These are phyloP conservation scores for Penicillium salamii DNA, from an alignment of 495 filamentous ascomycete genomes.

Conservation along the genomic window DNA sequence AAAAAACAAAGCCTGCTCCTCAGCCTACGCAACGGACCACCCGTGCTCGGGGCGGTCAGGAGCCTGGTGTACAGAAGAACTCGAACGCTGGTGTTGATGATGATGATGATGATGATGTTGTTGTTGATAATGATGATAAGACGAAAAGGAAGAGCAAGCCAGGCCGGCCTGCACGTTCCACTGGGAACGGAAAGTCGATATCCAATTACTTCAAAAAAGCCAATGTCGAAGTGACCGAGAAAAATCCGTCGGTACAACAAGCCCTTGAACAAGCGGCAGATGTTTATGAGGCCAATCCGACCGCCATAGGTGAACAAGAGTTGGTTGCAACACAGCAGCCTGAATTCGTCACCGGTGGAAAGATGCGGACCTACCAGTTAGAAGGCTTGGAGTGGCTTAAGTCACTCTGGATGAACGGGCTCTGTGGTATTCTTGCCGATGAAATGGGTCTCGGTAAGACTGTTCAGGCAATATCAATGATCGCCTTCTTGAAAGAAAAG, in stretches of 20 bases:
- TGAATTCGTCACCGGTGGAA: constrained; percentile 76
- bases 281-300: constrained; percentile 55
- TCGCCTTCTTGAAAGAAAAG: constrained; percentile 85
- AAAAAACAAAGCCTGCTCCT: constrained; percentile 14
- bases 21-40: constrained; percentile 26
- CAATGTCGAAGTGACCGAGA: constrained; percentile 50
- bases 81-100: constrained; percentile 16
- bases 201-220: constrained; percentile 58
- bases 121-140: too few species aligned
- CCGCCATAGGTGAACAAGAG: constrained; percentile 70
- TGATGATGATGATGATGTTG: too few species aligned
- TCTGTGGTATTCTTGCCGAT: constrained; percentile 93
- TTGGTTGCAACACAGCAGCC: constrained; percentile 82
- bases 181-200: constrained; percentile 40
- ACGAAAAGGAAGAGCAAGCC: constrained; percentile 13
- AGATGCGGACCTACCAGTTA: constrained; percentile 91
- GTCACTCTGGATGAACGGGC: constrained; percentile 82
- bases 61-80: constrained; percentile 17
- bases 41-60: constrained; percentile 33
- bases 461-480: constrained; percentile 86
- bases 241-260: constrained; percentile 50
- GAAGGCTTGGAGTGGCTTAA: constrained; percentile 93
- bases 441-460: constrained; percentile 99
- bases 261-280: constrained; percentile 54
- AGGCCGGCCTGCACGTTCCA: constrained; percentile 34